Conservation (phyloP, 139 green algal species). For the Haematococcus sp. region DNA sequence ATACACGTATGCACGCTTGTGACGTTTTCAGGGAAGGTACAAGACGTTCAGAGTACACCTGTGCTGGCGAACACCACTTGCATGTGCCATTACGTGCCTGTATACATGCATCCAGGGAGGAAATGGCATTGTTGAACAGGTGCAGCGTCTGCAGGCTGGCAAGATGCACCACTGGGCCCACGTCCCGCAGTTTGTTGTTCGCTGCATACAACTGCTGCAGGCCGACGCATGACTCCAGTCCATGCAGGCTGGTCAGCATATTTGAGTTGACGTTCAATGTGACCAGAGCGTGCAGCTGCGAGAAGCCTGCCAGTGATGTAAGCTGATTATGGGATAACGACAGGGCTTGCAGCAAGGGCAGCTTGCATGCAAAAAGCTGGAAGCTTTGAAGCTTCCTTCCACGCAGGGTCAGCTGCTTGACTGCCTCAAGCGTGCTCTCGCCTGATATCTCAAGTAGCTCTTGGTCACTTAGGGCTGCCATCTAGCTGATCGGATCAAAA, state of each 20-base stretch:
- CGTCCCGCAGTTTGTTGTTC: slow-evolving; percentile 28
- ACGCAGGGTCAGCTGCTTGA: slow-evolving; percentile 2
- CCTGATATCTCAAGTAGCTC: too few species aligned
- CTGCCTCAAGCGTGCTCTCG: not conserved
- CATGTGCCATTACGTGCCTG: not conserved
- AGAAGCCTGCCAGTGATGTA: slow-evolving; percentile 17
- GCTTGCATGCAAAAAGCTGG: not conserved
- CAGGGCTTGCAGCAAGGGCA: slow-evolving; percentile 17
- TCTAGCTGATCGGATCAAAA: too few species aligned
- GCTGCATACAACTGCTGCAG: slow-evolving; percentile 36
- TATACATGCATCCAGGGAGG: slow-evolving; percentile 13
- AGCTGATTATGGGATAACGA: slow-evolving; percentile 43
- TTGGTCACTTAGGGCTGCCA: too few species aligned
- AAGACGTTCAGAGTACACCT: too few species aligned
- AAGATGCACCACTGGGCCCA: slow-evolving; percentile 8
- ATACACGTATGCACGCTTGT: too few species aligned
- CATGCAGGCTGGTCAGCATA: slow-evolving; percentile 28
- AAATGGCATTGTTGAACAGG: slow-evolving; percentile 26
- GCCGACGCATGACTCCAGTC: slow-evolving; percentile 14
- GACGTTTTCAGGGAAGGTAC: too few species aligned
- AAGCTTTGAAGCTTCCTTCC: slow-evolving; percentile 24
- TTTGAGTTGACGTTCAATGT: slow-evolving; percentile 44
- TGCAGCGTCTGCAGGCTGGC: slow-evolving; percentile 10
- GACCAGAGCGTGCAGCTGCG: slow-evolving; percentile 16
- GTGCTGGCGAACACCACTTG: too few species aligned